Evolutionary conservation across 345 rosid genomes (phyloP).

Genomic region (Syzygium aqueum): DNA sequence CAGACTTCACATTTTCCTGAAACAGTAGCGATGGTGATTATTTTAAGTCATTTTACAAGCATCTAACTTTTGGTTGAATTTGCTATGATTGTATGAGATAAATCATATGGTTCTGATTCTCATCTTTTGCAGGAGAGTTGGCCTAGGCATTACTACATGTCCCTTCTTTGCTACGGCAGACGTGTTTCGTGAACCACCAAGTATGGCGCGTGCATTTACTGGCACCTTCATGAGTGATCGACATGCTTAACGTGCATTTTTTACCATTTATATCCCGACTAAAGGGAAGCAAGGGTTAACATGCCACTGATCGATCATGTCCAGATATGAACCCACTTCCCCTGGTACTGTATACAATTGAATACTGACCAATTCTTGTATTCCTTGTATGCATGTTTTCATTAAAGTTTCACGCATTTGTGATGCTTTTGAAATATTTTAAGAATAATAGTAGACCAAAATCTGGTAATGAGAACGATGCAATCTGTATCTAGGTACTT

Average conservation of each 20-base stretch:
- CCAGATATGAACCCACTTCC: not conserved
- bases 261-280: not conserved
- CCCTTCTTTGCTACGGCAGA: not conserved
- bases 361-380: not conserved
- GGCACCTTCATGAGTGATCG: not conserved
- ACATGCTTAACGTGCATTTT: not conserved
- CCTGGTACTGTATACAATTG: not conserved
- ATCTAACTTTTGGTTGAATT: not conserved
- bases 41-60: not conserved
- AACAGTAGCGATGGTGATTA: not conserved
- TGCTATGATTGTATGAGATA: not conserved
- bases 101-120: not conserved
- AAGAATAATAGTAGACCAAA: not conserved
- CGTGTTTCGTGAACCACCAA: not conserved
- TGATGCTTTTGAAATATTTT: not conserved
- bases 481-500: not conserved
- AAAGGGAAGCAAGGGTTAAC: not conserved
- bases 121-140: not conserved
- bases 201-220: not conserved
- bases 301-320: not conserved
- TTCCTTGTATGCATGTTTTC: not conserved
- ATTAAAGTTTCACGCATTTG: not conserved
- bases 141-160: not conserved
- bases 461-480: not conserved
- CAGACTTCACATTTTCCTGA: slow-evolving; percentile 2